Evolutionary conservation across 306 rosid species (phyloP), one percentile per base, ranked within the genome.

Genomic region (Ormosia semicastrata): DNA sequence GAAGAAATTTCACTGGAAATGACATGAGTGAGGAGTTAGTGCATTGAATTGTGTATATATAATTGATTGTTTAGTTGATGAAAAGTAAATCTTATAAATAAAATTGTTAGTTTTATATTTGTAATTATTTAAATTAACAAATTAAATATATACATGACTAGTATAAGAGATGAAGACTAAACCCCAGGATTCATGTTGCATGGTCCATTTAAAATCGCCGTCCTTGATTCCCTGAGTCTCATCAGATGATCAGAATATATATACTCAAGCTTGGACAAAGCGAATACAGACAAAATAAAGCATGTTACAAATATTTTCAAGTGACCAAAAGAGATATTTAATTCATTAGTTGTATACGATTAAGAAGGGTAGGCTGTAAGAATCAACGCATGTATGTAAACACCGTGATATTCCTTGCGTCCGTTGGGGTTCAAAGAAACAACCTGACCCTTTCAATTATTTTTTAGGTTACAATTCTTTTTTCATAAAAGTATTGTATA

Each of bases 371-470:
- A 36, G 68, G 82, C 74, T 59, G 32, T 54, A 47, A 39, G 66
- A 73, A 54, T 59, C 77, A 73, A 66, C 17, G 71, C 4, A 74
- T 44, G 37, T 7, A 18, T n/a, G 49, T 52, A 12, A 39, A 58
- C 77, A 72, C 24, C 40, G 69, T 56, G 75, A 73, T 58, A 36
- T 6, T 14, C 15, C 53, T 59, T 79, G 74, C 39, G 71, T 39
- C 52, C 10, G 43, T 32, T n/a, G 59, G 32, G 79, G 47, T 59
- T 62, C 52, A 49, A 44, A 11, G 5, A 56, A 58, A n/a, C 47
- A 50, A 13, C 44, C 15, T 41, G 17, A 13, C 43, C 24, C 40
- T 43, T 40, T 17, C 56, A 41, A 17, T 2, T 18, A 66, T 5
- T 41, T 66, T 66, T 37, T 4, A 4, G 34, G 53, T 36, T 65